Conservation (phyloP, 345 rosid species). For the Hibiscus mutabilis region DNA sequence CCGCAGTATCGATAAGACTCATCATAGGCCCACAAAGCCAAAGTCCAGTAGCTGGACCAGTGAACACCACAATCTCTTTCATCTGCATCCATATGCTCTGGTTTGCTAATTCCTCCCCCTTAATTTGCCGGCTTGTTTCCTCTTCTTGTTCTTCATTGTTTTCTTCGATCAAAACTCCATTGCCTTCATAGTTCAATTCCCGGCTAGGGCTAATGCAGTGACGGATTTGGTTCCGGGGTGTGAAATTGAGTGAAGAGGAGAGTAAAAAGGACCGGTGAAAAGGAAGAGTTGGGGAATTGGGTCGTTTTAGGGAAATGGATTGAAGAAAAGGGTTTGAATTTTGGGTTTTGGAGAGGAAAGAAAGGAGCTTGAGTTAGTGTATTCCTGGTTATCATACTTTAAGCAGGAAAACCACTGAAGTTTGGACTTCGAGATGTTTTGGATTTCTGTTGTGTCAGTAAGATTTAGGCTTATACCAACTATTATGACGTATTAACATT, state of each 20-base stretch:
- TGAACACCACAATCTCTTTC: conserved; percentile 67
- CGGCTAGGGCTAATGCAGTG: conserved; percentile 25
- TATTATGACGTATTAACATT: no score
- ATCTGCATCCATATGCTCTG: conserved; percentile 68
- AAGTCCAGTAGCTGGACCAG: conserved; percentile 83
- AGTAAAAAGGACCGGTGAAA: conserved; percentile 18
- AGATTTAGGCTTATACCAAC: no score
- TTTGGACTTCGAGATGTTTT: neutral
- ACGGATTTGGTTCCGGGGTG: neutral
- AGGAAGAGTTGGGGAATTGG: conserved; percentile 2
- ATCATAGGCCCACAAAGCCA: conserved; percentile 93
- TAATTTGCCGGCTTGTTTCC: neutral
- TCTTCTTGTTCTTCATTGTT: conserved; percentile 10
- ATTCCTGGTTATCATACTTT: conserved; percentile 30
- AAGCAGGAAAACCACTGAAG: neutral
- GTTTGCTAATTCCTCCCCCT: conserved; percentile 23
- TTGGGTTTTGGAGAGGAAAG: conserved; percentile 18
- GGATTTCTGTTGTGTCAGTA: no score
- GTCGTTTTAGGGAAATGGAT: conserved; percentile 3
- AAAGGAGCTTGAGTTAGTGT: conserved; percentile 21
- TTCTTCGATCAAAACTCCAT: conserved; percentile 3
- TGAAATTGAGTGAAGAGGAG: conserved; percentile 9
- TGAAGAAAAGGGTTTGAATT: conserved; percentile 24
- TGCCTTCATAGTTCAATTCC: conserved; percentile 23
- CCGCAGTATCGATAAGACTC: conserved; percentile 92